Base-by-base conservation (phyloP, 345 rosid genomes). In the Moricandia moricandioides region DNA sequence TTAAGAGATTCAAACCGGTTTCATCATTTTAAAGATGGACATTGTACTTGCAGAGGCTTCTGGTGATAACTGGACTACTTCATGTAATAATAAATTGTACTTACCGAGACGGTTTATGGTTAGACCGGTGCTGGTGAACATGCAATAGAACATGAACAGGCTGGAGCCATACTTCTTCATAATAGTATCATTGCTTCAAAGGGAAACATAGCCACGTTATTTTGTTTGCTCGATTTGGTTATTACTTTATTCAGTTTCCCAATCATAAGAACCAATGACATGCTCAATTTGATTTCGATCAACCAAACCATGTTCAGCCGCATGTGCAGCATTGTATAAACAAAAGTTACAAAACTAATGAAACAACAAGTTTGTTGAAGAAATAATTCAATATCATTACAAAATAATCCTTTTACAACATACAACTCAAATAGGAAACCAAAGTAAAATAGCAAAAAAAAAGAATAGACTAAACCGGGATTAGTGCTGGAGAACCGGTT, bases 1-100 rank as follows among this genome's bases (percentile, higher is more conserved):
- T 75, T 90, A 9, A 87, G 96, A 78, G 93, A 90, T 79, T 74
- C 87, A 12, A 87, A 87, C 66, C 84, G 93, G 21, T 90, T 87
- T 77, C 91, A 90, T 79, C 93, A 86, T 47, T 90, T 87, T 65
- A 83, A 83, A 59, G 85, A 86, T 61, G 93, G 93, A 4, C 70
- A 72, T 65, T 90, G 96, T 84, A 85, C 96, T 72, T 88, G 96
- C 76, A 86, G 89, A 82, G 93, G 92, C 11, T 47, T 47, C 88
- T 91, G 91, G 91, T 88, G 75, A 90, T 14, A 4, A 12, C n/a
- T 30, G 10, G 6, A 64, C n/a, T 76, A 30, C 56, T 61, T 43
- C n/a, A 68, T 67, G 55, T 33, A n/a, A 8, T 13, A 24, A 30
- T 2, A 43, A 2, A 52, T 40, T 76, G 47, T 52, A 45, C 8